A percentile compares a stretch with the other conserved stretches of the same genome.
phyloP scores from a whole-genome alignment of 805 yeast species.

The Hanseniaspora lachancei region DNA sequence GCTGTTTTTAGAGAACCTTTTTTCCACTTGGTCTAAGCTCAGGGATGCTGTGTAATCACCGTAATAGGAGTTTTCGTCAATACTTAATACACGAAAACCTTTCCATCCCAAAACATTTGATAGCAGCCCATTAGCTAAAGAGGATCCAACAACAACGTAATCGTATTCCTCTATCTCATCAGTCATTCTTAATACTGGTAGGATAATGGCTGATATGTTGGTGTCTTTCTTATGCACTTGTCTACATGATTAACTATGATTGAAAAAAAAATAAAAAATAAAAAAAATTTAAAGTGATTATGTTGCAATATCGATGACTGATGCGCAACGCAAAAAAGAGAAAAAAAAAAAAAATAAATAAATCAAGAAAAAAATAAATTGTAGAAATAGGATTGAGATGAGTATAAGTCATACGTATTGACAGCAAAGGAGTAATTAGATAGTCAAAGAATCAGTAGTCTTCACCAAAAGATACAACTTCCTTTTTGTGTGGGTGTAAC shows the following conservation, averaged over 20 bases:
- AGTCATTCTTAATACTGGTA: background rate
- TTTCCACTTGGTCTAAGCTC: constrained; percentile 70
- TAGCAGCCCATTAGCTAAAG: constrained; percentile 70
- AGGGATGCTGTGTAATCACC: constrained; percentile 83
- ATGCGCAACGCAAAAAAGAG: too few species aligned
- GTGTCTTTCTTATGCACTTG: too few species aligned
- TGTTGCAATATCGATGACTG: too few species aligned
- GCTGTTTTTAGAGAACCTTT: constrained; percentile 70
- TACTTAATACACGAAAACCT: constrained; percentile 87
- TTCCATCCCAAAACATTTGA: constrained; percentile 97
- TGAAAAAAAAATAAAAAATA: too few species aligned
- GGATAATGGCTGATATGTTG: too few species aligned
- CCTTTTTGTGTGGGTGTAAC: constrained; percentile 82
- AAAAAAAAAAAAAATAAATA: too few species aligned
- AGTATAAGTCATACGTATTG: too few species aligned
- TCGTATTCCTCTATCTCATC: constrained; percentile 56
- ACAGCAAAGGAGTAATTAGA: too few species aligned
- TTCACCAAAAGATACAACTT: constrained; percentile 88
- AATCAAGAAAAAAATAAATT: too few species aligned
- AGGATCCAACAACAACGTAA: constrained; percentile 86
- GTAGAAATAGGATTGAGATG: too few species aligned
- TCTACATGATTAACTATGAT: too few species aligned
- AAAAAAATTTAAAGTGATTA: too few species aligned
- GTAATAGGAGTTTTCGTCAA: constrained; percentile 71
- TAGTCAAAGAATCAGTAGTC: constrained; percentile 43